phyloP scores from a whole-genome alignment of 768 basidiomycete species.

The Leccinellum albellum region DNA sequence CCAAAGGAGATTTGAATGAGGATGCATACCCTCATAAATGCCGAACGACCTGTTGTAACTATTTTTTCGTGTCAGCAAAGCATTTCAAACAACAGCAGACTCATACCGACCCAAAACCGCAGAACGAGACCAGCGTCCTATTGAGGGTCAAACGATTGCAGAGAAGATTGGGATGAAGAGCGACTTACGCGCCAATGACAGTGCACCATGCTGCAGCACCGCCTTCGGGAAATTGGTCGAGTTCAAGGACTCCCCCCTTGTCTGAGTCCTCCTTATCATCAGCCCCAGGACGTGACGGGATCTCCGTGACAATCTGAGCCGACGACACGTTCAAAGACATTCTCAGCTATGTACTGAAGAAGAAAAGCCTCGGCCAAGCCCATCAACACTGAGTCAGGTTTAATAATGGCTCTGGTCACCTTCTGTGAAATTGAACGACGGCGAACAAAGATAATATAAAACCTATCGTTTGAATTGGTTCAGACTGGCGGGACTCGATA shows the following conservation, averaged over 20 bases:
- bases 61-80: not conserved
- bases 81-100: not conserved
- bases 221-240: not conserved
- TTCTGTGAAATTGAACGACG: too few relatives aligned
- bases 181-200: not conserved
- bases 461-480: too few relatives aligned
- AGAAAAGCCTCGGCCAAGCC: too few relatives aligned
- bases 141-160: not conserved
- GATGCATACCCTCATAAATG: not conserved
- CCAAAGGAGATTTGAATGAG: not conserved
- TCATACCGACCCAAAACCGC: not conserved
- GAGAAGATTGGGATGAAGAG: not conserved
- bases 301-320: not conserved
- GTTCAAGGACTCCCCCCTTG: not conserved
- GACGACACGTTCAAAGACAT: not conserved
- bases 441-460: too few relatives aligned
- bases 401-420: too few relatives aligned
- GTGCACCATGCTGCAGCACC: not conserved
- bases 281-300: not conserved
- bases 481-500: too few relatives aligned
- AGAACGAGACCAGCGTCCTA: not conserved
- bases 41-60: not conserved
- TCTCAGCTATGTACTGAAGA: too few relatives aligned
- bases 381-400: too few relatives aligned
- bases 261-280: too few relatives aligned